phyloP scores from a whole-genome alignment of 164 flowering plant genomes.

The Macadamia integrifolia region DNA sequence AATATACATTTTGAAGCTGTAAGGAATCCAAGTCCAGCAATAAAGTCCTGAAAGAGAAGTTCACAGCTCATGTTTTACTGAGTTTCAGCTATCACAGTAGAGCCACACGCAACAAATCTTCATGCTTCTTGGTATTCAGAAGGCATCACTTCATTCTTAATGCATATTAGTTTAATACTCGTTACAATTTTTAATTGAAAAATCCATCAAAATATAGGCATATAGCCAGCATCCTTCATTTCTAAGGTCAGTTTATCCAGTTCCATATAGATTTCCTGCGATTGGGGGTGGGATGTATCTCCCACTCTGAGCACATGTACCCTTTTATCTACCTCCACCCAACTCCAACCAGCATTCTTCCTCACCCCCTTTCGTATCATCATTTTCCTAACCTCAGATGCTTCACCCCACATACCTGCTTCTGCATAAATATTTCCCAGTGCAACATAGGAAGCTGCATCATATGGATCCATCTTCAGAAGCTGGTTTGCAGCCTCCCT shows the following conservation, averaged over 20 bases:
- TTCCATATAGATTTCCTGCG: constrained; percentile 20
- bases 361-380: constrained; percentile 30
- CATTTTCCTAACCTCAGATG: constrained; percentile 21
- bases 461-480: constrained; percentile 23
- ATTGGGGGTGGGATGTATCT: constrained; percentile 17
- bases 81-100: too few relatives aligned
- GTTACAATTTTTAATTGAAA: too few relatives aligned
- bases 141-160: not conserved
- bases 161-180: too few relatives aligned
- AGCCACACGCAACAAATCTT: too few relatives aligned
- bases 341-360: constrained; percentile 39
- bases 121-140: not conserved
- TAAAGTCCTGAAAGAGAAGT: too few relatives aligned
- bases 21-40: too few relatives aligned
- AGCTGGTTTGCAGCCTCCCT: constrained; percentile 34
- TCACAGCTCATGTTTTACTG: too few relatives aligned
- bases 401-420: constrained; percentile 40
- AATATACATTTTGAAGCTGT: too few relatives aligned
- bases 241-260: constrained; percentile 24
- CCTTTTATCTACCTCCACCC: constrained; percentile 33
- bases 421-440: constrained; percentile 38
- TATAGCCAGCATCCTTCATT: constrained; percentile 18
- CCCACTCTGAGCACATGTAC: constrained; percentile 26
- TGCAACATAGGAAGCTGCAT: constrained; percentile 32
- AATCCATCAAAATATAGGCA: not conserved